A percentile compares a stretch with the other conserved stretches of the same genome.
Evolutionary conservation across 176 grass and related monocot genomes (phyloP).

Genomic region (Pontederia crassipes): DNA sequence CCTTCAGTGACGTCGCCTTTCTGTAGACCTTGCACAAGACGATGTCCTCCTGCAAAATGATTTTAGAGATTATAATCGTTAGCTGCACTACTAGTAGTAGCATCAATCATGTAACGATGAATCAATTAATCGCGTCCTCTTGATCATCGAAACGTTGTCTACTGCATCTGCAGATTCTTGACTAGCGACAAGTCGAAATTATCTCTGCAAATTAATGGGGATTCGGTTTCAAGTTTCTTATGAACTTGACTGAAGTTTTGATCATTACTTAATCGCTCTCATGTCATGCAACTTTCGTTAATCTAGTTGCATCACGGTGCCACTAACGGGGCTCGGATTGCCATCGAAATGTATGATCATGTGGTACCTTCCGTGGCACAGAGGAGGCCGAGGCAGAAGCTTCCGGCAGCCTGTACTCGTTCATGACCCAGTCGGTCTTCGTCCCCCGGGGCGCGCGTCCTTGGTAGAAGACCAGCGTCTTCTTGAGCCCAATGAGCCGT

Average conservation of each 20-base stretch:
- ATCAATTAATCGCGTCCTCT: no score
- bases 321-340: neutral
- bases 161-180: no score
- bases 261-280: no score
- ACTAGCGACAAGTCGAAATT: no score
- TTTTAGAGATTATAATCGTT: no score
- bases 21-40: constrained; percentile 89
- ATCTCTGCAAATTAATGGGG: no score
- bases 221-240: no score
- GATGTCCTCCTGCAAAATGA: constrained; percentile 40
- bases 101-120: no score
- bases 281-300: neutral
- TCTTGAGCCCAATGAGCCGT: constrained; percentile 73
- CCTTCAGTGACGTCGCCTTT: constrained; percentile 74
- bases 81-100: no score
- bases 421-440: constrained; percentile 93
- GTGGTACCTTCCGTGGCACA: constrained; percentile 20
- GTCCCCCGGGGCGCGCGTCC: constrained; percentile 60
- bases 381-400: neutral
- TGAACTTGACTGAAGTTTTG: no score
- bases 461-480: constrained; percentile 86
- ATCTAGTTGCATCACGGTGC: neutral
- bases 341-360: neutral
- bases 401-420: constrained; percentile 78
- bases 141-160: no score